Evolutionary conservation across 140 eudicot genomes (phyloP).

Genomic region (Flaveria floridana): DNA sequence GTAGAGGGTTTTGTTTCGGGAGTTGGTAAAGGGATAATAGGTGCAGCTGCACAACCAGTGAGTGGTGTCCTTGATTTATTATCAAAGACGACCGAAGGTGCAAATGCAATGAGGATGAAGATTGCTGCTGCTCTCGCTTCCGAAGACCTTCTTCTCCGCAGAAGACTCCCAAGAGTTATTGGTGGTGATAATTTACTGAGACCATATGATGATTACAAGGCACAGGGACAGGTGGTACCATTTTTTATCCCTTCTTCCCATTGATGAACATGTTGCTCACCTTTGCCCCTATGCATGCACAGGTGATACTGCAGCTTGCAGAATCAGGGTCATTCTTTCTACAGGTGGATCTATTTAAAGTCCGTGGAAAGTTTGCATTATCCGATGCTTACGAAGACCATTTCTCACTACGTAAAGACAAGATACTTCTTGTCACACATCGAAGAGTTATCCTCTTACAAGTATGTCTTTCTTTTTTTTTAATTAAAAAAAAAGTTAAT

Average conservation of each 20-base stretch:
- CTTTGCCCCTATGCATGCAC: constrained; percentile 26
- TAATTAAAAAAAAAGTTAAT: not conserved
- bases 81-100: constrained; percentile 99
- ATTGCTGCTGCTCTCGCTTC: constrained; percentile 92
- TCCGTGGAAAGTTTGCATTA: constrained; percentile 94
- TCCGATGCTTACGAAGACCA: constrained; percentile 99
- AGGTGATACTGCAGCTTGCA: constrained; percentile 93
- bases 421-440: constrained; percentile 77
- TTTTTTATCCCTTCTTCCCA: not conserved
- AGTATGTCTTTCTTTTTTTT: constrained; percentile 42
- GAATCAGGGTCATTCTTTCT: constrained; percentile 86
- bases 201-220: constrained; percentile 82
- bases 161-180: constrained; percentile 92
- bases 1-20: constrained; percentile 99
- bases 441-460: constrained; percentile 87
- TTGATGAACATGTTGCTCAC: not conserved
- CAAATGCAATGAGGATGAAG: constrained; percentile 98
- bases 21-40: constrained; percentile 96
- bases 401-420: constrained; percentile 81
- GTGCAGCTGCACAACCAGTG: constrained; percentile 99
- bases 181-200: constrained; percentile 92
- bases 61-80: constrained; percentile 93
- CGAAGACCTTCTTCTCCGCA: constrained; percentile 93
- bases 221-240: constrained; percentile 85
- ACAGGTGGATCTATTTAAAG: constrained; percentile 92